Base-by-base conservation (phyloP, 306 rosid species). In the Cicer judaicum region DNA sequence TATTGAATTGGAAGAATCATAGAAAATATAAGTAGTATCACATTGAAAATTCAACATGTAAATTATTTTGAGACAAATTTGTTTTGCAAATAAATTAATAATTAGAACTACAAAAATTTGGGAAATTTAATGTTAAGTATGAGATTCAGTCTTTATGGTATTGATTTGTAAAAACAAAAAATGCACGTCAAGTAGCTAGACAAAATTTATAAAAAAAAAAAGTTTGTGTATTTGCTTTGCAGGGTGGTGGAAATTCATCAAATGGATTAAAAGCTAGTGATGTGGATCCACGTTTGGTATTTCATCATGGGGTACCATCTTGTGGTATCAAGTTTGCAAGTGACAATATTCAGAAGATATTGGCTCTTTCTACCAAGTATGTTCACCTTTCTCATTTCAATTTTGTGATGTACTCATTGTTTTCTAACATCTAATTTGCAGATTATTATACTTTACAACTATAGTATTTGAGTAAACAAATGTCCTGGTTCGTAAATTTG, bases 281-380 rank as follows among this genome's bases (percentile, higher is more conserved):
- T 67, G 86, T 90, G 19, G 92, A 88, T 38, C 92, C 87, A 48
- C 77, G 81, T 10, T 53, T 87, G 68, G 77, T 84, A 36, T 90
- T 87, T 79, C 98, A 92, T 71, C 73, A 87, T 68, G 98, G 98
- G 67, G 53, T 92, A 39, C 98, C 98, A 44, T 87, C 83, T 0
- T 68, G 85, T 16, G 88, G 85, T 74, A 66, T 78, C 64, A 76
- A 66, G 48, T 84, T 90, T 55, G 90, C 96, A 68, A 89, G 82
- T 86, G 92, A 91, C 79, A 62, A 88, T 13, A 77, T 80, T 50
- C 92, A 89, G 40, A 89, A 80, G 76, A 81, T 88, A 72, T 89
- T 89, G 36, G 98, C 98, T 74, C 74, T 89, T 63, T 89, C 98
- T 44, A 87, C 97, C 50, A 86, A 77, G 98, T 93, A 87, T 59